These are phyloP conservation scores for Apiotrichum akiyoshidainum DNA, from an alignment of 1,284 basidiomycete genomes.

Conservation along the genomic window DNA sequence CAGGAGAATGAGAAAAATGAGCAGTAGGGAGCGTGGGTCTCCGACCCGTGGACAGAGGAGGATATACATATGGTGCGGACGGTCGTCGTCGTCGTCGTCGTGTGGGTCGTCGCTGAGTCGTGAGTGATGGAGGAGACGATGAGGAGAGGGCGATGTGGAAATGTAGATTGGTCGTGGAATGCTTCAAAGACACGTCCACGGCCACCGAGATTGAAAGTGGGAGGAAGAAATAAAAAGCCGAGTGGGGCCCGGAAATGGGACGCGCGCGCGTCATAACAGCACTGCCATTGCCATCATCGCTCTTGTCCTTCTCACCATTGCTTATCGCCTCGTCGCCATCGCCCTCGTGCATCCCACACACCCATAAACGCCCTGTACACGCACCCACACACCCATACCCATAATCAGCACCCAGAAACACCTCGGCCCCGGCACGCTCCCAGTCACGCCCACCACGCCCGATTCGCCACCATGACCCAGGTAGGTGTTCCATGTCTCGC, in stretches of 20 bases:
- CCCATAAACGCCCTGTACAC: not conserved
- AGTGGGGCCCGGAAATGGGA: no score
- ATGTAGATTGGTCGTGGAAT: not conserved
- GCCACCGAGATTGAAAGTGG: no score
- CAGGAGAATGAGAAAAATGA: no score
- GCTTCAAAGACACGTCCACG: no score
- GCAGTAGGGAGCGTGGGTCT: no score
- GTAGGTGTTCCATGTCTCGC: not conserved
- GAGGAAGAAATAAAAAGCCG: no score
- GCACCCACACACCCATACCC: not conserved
- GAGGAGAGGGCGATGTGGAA: not conserved
- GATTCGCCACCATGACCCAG: conserved; percentile 2
- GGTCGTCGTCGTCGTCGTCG: not conserved
- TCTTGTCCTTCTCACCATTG: not conserved
- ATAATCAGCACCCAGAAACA: not conserved
- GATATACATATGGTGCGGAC: conserved; percentile 47
- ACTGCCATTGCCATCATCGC: not conserved
- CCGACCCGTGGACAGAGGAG: no score
- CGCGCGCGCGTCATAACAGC: not conserved
- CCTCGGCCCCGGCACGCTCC: not conserved
- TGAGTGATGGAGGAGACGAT: not conserved
- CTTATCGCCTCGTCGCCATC: not conserved
- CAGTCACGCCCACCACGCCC: not conserved
- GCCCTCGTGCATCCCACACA: not conserved
- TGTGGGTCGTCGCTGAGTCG: not conserved